Percentiles rank a stretch among this genome's conserved stretches.
These are phyloP conservation scores for Suillus luteus DNA, from an alignment of 768 basidiomycete species.

Conservation along the genomic window DNA sequence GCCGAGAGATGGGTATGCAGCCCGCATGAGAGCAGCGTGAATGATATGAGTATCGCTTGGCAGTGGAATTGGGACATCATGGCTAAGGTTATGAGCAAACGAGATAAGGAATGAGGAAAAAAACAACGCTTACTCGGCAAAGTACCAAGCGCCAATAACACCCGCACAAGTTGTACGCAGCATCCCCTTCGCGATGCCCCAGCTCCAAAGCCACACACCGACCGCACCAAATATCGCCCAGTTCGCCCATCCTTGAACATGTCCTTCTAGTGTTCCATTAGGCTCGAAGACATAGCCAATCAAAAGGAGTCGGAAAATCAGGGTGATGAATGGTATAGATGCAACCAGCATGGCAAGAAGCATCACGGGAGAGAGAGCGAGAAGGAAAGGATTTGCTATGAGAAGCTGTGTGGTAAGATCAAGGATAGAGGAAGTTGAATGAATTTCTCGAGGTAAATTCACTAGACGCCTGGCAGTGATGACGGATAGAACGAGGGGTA, in stretches of 20 bases:
- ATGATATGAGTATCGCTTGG: conserved; percentile 69
- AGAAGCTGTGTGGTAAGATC: conserved; percentile 70
- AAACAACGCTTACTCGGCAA: conserved; percentile 51
- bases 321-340: conserved; percentile 78
- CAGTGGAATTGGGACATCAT: conserved; percentile 36
- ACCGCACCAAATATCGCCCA: conserved; percentile 64
- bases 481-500: conserved; percentile 70
- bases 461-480: conserved; percentile 72
- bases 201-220: conserved; percentile 69
- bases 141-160: conserved; percentile 93
- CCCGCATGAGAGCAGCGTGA: conserved; percentile 74
- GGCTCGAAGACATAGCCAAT: conserved; percentile 57
- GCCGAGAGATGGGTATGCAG: conserved; percentile 81
- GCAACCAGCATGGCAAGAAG: conserved; percentile 66
- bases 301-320: conserved; percentile 76
- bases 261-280: conserved; percentile 51
- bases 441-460: conserved; percentile 69
- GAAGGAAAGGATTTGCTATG: conserved; percentile 70
- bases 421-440: conserved; percentile 59
- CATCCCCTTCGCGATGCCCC: conserved; percentile 78
- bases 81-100: conserved; percentile 21
- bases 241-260: conserved; percentile 66
- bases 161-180: conserved; percentile 76
- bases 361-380: conserved; percentile 72
- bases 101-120: conserved; percentile 7